A percentile compares a stretch with the other conserved stretches of the same genome.
phyloP scores from a whole-genome alignment of 2,329 filamentous ascomycete genomes.

The Trematosphaeria pertusa region DNA sequence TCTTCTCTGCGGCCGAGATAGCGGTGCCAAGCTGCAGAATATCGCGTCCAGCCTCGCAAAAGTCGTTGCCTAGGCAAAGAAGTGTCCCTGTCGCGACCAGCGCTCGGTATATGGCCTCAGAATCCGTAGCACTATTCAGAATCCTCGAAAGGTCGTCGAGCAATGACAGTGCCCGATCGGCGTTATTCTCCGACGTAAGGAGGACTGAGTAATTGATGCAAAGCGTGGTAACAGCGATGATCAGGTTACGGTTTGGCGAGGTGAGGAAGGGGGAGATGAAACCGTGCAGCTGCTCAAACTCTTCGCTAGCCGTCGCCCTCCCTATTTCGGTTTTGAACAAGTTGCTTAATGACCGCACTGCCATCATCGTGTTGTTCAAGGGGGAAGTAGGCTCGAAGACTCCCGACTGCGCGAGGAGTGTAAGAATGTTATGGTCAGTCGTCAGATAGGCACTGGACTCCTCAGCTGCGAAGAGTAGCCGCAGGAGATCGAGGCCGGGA shows the following conservation, averaged over 20 bases:
- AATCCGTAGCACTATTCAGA: conserved; percentile 72
- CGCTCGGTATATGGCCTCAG: conserved; percentile 82
- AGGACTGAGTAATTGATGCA: conserved; percentile 87
- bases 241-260: conserved; percentile 74
- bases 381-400: conserved; percentile 66
- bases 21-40: conserved; percentile 60
- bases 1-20: conserved; percentile 57
- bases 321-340: conserved; percentile 80
- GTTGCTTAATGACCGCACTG: conserved; percentile 80
- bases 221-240: conserved; percentile 81
- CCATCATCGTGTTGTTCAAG: conserved; percentile 88
- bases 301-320: conserved; percentile 62
- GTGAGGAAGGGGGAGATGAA: conserved; percentile 68
- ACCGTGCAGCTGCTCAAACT: conserved; percentile 66
- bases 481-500: conserved; percentile 84
- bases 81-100: conserved; percentile 86
- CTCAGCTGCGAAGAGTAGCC: conserved; percentile 76
- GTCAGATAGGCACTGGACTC: conserved; percentile 67
- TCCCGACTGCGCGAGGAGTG: conserved; percentile 63
- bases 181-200: conserved; percentile 59
- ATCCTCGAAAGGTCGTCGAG: conserved; percentile 69
- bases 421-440: conserved; percentile 64
- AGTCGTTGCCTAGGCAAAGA: conserved; percentile 66
- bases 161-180: conserved; percentile 60
- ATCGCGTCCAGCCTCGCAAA: conserved; percentile 64